phyloP scores from a whole-genome alignment of 1,139 yeast species.

The Zygoascus meyerae region DNA sequence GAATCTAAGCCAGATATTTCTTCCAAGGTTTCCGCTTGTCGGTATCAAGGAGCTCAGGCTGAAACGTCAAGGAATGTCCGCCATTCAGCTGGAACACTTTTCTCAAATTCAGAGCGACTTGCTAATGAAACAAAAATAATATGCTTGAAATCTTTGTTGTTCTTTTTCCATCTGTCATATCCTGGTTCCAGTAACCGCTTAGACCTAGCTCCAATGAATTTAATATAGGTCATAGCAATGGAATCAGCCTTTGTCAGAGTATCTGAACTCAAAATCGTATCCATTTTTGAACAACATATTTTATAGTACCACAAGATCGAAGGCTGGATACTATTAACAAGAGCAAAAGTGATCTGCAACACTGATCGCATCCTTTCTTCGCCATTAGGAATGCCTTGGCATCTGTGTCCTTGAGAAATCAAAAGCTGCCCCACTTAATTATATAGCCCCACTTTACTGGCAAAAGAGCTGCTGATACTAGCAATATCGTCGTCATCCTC shows the following conservation, averaged over 20 bases:
- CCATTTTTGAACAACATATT: not conserved
- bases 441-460: slow-evolving; percentile 37
- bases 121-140: no score
- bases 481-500: slow-evolving; percentile 43
- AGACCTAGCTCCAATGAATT: no score
- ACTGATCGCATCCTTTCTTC: not conserved
- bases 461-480: slow-evolving; percentile 45
- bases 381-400: not conserved
- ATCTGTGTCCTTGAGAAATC: not conserved
- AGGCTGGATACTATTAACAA: not conserved
- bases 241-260: not conserved
- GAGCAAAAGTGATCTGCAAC: not conserved
- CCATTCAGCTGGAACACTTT: no score
- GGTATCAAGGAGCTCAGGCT: no score
- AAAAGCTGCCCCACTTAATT: slow-evolving; percentile 11
- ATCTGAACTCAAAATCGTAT: not conserved
- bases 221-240: no score
- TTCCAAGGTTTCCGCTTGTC: no score
- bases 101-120: no score
- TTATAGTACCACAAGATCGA: not conserved
- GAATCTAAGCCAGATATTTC: no score
- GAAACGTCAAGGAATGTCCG: no score
- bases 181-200: no score
- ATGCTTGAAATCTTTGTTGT: no score
- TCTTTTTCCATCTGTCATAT: no score